Percentiles rank a stretch among this genome's conserved stretches.
Conservation (phyloP, 1,284 basidiomycete species). For the Fistulinella staudtii region DNA sequence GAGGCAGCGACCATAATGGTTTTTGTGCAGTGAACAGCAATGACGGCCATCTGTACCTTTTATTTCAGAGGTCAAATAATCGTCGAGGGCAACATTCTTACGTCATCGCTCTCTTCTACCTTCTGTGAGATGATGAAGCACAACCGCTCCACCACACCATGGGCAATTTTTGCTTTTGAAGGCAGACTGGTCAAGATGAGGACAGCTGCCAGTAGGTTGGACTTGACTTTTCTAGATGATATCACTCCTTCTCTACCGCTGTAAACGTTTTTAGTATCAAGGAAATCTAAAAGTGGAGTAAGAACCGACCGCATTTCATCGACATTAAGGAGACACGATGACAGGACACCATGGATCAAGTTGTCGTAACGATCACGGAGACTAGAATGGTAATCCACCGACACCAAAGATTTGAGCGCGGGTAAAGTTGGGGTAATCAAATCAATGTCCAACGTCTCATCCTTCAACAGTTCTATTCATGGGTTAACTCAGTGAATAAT, state of each 20-base stretch:
- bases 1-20: conserved; percentile 66
- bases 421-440: conserved; percentile 77
- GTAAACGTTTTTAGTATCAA: conserved; percentile 4
- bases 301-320: conserved; percentile 83
- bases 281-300: not conserved
- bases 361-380: conserved; percentile 48
- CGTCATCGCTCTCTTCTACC: conserved; percentile 65
- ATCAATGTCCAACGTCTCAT: conserved; percentile 77
- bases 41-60: conserved; percentile 62
- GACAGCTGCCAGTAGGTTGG: conserved; percentile 84
- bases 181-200: conserved; percentile 84
- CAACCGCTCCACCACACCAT: conserved; percentile 77
- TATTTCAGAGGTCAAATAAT: conserved; percentile 12
- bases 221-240: conserved; percentile 83
- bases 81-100: conserved; percentile 31
- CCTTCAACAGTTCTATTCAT: conserved; percentile 70
- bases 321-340: conserved; percentile 79
- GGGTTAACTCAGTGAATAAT: not conserved
- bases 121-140: conserved; percentile 84
- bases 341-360: conserved; percentile 82
- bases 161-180: conserved; percentile 62
- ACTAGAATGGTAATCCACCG: conserved; percentile 41
- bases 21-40: conserved; percentile 85
- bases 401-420: conserved; percentile 71
- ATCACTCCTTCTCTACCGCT: conserved; percentile 79